A percentile compares a stretch with the other conserved stretches of the same genome.
These are phyloP conservation scores for Berkeleyomyces rouxiae DNA, from an alignment of 2,329 filamentous ascomycete species.

Conservation along the genomic window DNA sequence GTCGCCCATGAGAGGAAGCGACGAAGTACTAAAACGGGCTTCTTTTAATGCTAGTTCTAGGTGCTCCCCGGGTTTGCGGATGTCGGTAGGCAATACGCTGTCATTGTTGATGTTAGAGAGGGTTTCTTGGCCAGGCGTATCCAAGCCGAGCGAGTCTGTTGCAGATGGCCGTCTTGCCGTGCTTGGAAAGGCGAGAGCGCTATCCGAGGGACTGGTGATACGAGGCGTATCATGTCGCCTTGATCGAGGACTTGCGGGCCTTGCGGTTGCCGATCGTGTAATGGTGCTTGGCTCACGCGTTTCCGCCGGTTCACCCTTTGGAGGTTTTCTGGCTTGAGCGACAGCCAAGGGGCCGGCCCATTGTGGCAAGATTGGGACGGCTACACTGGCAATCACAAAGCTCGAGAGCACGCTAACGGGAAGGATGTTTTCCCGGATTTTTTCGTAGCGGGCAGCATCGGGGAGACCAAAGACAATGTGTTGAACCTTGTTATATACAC, in stretches of 20 bases:
- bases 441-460: conserved; percentile 51
- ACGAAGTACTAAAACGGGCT: conserved; percentile 49
- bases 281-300: conserved; percentile 31
- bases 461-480: conserved; percentile 69
- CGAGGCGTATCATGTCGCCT: conserved; percentile 22
- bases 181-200: not conserved
- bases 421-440: conserved; percentile 66
- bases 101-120: not conserved
- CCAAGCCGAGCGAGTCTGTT: conserved; percentile 13
- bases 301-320: conserved; percentile 29
- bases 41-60: conserved; percentile 39
- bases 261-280: conserved; percentile 50
- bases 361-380: conserved; percentile 55
- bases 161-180: not conserved
- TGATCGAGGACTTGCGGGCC: conserved; percentile 31
- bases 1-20: conserved; percentile 44
- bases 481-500: conserved; percentile 79
- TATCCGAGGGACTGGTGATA: conserved; percentile 12
- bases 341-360: conserved; percentile 69
- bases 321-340: conserved; percentile 63
- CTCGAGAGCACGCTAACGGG: conserved; percentile 69
- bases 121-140: conserved; percentile 3
- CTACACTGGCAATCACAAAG: conserved; percentile 61
- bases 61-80: conserved; percentile 28
- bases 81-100: not conserved